phyloP scores from a whole-genome alignment of 1,139 yeast genomes.

The Kodamaea derodonti region DNA sequence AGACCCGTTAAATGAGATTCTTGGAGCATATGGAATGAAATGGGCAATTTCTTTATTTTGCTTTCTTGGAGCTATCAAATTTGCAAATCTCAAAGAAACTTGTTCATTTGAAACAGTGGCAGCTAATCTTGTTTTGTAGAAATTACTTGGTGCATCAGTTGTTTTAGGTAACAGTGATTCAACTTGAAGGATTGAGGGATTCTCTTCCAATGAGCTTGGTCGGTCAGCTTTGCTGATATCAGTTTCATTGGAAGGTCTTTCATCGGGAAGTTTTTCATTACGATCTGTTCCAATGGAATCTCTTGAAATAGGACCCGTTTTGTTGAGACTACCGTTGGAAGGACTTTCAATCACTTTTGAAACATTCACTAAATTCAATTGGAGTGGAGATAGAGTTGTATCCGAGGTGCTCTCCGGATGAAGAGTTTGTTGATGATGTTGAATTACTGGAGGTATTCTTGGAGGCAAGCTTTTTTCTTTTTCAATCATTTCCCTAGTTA shows the following conservation, averaged over 20 bases:
- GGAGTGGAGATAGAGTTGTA: neutral
- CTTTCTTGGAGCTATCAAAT: too few relatives aligned
- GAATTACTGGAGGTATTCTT: neutral
- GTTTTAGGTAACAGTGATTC: neutral
- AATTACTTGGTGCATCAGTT: neutral
- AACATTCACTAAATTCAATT: neutral
- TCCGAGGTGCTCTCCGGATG: too few relatives aligned
- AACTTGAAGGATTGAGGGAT: neutral
- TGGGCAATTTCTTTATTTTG: neutral
- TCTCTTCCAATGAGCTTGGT: neutral
- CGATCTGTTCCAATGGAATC: neutral
- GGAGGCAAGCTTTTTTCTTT: too few relatives aligned
- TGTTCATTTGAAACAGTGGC: neutral
- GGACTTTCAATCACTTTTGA: neutral
- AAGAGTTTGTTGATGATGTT: neutral
- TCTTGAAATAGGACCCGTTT: neutral
- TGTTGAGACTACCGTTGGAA: neutral
- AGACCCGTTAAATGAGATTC: too few relatives aligned
- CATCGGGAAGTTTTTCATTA: neutral
- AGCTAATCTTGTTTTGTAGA: neutral
- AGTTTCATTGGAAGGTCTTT: neutral
- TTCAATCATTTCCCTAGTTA: neutral
- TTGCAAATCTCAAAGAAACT: neutral
- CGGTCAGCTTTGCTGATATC: neutral
- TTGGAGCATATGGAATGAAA: too few relatives aligned